Base-by-base conservation (phyloP, 768 basidiomycete genomes). In the Termitomyces sp. region DNA sequence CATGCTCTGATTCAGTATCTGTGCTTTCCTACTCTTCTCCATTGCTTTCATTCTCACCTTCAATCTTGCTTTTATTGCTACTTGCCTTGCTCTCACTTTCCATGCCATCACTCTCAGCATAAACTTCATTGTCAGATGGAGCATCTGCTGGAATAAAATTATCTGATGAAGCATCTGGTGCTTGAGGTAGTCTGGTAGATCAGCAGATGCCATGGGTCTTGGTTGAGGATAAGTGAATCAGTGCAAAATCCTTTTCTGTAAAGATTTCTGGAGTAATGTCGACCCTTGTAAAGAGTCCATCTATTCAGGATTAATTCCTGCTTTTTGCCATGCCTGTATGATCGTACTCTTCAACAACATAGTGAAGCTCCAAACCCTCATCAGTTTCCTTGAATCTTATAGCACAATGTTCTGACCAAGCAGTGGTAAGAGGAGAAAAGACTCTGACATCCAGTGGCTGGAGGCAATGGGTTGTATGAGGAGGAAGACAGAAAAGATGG, bases 341-440 rank as follows among this genome's bases (percentile, higher is more conserved):
- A 41, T 50, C 31, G 13, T 57, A 57, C 6, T 39, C 47, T 12
- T 47, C 24, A 27, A 47, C 27, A 27, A 46, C 45, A 27, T 24
- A 46, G 0, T 3, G 6, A 27, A 46, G 45, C 24, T 46, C 22
- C 24, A 47, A 47, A 18, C 30, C 33, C 4, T 45, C 16, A 0
- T 15, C 22, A 0, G 31, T 55, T 22, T 37, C 13, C 16, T 73
- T 76, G 20, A 70, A 53, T 16, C 66, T 47, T 16, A 6, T 3
- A 47, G 46, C 46, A 47, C 27, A 47, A 30, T 13, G 4, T 1
- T 30, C 27, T 18, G 16, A 47, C 27, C 16, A 47, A 0, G 46
- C 46, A 18, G 46, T 47, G 8, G 27, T 27, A 47, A 47, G 46
- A 5, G 16, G 46, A 9, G 27, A 47, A 4, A 47, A 47, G 6